Conservation (phyloP, 257 asterid genomes). For the Forsythia suspensa region DNA sequence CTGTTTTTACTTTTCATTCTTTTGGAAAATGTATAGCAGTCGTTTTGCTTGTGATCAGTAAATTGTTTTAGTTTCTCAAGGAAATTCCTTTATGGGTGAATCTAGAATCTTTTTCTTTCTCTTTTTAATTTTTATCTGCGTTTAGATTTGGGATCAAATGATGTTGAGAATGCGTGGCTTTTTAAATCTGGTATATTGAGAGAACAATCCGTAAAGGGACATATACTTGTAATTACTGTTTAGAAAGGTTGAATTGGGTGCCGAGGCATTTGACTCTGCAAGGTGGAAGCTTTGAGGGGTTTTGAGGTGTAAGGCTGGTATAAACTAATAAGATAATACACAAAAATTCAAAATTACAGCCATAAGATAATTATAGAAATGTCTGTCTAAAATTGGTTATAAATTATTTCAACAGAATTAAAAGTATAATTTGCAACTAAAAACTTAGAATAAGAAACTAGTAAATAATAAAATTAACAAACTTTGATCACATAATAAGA, state of each 20-base stretch:
- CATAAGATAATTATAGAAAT: background rate
- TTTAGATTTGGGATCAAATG: slow-evolving; percentile 16
- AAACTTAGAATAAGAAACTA: background rate
- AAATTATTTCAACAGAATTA: background rate
- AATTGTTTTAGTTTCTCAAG: slow-evolving; percentile 3
- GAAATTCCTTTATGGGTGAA: slow-evolving; percentile 7
- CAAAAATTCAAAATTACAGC: background rate
- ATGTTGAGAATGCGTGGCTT: background rate
- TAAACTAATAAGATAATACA: no score
- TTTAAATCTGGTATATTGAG: background rate
- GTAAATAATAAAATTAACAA: background rate
- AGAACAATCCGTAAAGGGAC: background rate
- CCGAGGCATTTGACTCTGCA: background rate
- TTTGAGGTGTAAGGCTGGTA: background rate
- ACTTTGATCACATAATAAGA: background rate
- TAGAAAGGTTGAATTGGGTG: background rate
- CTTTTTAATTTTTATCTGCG: slow-evolving; percentile 1
- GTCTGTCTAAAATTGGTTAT: background rate
- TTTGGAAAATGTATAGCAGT: slow-evolving; percentile 8
- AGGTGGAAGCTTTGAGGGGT: background rate
- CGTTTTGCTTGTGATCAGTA: background rate
- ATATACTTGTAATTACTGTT: background rate
- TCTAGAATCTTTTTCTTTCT: background rate
- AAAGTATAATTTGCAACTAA: background rate
- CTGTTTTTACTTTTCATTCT: slow-evolving; percentile 1